Evolutionary conservation across 768 basidiomycete genomes (phyloP).

Genomic region (Neoboletus magnificus): DNA sequence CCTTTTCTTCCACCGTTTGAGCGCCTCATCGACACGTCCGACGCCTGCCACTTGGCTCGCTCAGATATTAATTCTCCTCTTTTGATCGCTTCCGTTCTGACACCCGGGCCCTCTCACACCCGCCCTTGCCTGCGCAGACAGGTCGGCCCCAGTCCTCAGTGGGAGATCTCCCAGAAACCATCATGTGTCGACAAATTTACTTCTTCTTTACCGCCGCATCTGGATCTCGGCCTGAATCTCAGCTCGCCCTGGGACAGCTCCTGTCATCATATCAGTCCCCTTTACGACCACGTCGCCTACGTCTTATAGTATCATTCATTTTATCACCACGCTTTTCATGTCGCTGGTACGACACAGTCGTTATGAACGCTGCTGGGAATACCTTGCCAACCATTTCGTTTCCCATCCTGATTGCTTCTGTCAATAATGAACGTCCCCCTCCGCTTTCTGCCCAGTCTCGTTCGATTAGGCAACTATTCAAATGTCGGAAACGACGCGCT

Average conservation of each 20-base stretch:
- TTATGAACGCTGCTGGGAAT: constrained; percentile 16
- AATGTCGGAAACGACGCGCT: constrained; percentile 10
- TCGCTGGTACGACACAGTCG: background rate
- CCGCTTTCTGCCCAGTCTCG: constrained; percentile 3
- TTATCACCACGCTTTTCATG: constrained; percentile 14
- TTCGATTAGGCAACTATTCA: constrained; percentile 16
- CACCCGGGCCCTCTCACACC: constrained; percentile 23
- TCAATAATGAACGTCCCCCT: constrained; percentile 5
- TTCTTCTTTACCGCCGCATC: constrained; percentile 11
- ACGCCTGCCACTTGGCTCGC: background rate
- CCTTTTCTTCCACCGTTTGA: constrained; percentile 2
- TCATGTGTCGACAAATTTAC: constrained; percentile 11
- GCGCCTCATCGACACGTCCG: background rate
- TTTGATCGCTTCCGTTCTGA: constrained; percentile 1
- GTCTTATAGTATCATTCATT: constrained; percentile 16
- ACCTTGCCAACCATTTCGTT: constrained; percentile 9
- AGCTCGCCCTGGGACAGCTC: constrained; percentile 22
- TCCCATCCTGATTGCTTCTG: constrained; percentile 8
- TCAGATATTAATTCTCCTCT: background rate
- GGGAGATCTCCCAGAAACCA: constrained; percentile 18
- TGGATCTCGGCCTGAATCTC: constrained; percentile 20
- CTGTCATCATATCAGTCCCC: constrained; percentile 14
- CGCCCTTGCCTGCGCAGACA: constrained; percentile 16
- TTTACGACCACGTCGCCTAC: constrained; percentile 16
- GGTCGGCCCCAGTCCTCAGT: constrained; percentile 13